A percentile compares a stretch with the other conserved stretches of the same genome.
These are phyloP conservation scores for Collybia nuda DNA, from an alignment of 768 basidiomycete genomes.

Conservation along the genomic window DNA sequence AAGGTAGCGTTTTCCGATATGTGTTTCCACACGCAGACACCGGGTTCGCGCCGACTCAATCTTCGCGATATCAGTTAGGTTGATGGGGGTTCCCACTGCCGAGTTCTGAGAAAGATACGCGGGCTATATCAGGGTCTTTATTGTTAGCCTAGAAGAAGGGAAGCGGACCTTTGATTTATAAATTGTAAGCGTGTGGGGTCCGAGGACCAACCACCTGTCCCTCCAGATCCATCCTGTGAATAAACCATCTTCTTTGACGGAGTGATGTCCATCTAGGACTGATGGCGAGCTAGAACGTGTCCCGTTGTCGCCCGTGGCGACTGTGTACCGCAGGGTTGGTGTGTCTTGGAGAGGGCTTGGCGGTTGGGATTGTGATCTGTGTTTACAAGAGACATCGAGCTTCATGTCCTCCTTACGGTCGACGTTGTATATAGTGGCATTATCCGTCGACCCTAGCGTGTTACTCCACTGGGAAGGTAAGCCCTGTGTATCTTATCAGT, in stretches of 20 bases:
- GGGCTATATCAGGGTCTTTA: neutral
- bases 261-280: constrained; percentile 58
- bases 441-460: constrained; percentile 5
- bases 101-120: constrained; percentile 2
- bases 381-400: constrained; percentile 3
- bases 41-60: constrained; percentile 14
- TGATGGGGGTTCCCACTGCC: constrained; percentile 11
- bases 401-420: constrained; percentile 4
- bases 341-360: constrained; percentile 3
- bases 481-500: constrained; percentile 6
- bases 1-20: constrained; percentile 21
- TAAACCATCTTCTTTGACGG: constrained; percentile 71
- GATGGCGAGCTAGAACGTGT: constrained; percentile 24
- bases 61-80: constrained; percentile 22
- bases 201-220: constrained; percentile 74
- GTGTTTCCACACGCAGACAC: constrained; percentile 14
- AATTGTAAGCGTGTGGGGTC: constrained; percentile 62
- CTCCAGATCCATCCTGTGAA: constrained; percentile 77
- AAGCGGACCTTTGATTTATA: constrained; percentile 74
- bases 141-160: neutral
- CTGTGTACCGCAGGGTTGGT: constrained; percentile 14
- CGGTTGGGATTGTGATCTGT: neutral
- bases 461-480: constrained; percentile 15
- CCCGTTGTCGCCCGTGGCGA: constrained; percentile 3
- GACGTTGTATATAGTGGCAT: neutral